Evolutionary conservation across 202 grass and related monocot species (phyloP).

Genomic region (Saccharum hybrid): DNA sequence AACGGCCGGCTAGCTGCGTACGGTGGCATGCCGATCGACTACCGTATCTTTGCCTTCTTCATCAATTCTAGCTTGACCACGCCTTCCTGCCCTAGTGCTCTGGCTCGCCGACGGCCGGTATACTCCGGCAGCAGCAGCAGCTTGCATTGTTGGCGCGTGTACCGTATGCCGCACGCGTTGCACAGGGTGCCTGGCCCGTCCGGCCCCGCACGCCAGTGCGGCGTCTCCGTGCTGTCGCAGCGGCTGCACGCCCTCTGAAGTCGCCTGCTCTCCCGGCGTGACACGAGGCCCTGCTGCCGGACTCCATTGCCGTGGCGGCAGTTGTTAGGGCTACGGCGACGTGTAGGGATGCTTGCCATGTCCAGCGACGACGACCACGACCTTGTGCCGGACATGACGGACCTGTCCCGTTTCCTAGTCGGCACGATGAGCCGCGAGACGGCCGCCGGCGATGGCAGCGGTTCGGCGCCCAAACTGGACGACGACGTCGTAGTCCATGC

Average conservation of each 20-base stretch:
- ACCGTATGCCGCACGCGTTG: conserved; percentile 66
- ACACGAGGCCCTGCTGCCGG: background rate
- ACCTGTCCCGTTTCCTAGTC: background rate
- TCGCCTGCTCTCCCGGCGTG: background rate
- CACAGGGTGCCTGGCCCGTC: conserved; percentile 58
- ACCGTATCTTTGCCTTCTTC: too few relatives aligned
- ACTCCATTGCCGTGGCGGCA: too few relatives aligned
- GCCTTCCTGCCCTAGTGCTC: too few relatives aligned
- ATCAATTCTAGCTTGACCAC: too few relatives aligned
- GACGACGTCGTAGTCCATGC: background rate
- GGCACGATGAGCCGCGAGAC: background rate
- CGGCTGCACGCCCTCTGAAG: conserved; percentile 37
- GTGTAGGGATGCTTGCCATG: too few relatives aligned
- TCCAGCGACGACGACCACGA: background rate
- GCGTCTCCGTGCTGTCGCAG: conserved; percentile 52
- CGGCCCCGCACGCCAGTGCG: conserved; percentile 63
- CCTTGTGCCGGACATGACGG: background rate
- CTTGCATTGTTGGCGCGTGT: background rate
- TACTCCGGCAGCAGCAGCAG: too few relatives aligned
- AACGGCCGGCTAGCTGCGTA: too few relatives aligned
- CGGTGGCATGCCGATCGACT: too few relatives aligned
- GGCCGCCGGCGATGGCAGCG: background rate
- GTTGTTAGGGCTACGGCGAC: background rate
- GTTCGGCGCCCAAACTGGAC: background rate
- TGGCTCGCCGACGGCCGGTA: too few relatives aligned